Conservation (phyloP, 2,329 filamentous ascomycete genomes). For the Aspergillus tanneri region DNA sequence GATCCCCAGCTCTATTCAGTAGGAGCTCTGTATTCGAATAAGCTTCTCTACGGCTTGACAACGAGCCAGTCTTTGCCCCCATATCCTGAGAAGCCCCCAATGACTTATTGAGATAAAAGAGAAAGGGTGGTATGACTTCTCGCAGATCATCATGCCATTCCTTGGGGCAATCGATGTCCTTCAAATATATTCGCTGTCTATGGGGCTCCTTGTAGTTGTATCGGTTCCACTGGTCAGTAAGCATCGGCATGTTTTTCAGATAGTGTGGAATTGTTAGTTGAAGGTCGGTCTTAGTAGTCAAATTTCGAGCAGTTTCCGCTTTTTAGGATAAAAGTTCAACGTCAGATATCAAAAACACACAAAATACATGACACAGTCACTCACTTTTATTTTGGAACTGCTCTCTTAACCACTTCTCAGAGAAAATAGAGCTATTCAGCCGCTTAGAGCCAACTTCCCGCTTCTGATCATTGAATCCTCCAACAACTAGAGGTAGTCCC, state of each 20-base stretch:
- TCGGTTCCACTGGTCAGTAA: slow-evolving; percentile 77
- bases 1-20: slow-evolving; percentile 74
- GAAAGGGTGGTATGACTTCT: slow-evolving; percentile 71
- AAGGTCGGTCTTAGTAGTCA: slow-evolving; percentile 69
- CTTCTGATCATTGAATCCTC: slow-evolving; percentile 85
- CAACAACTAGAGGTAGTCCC: slow-evolving; percentile 86
- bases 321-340: slow-evolving; percentile 2
- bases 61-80: slow-evolving; percentile 50
- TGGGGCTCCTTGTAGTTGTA: slow-evolving; percentile 75
- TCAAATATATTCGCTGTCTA: slow-evolving; percentile 86
- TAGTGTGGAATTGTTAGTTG: slow-evolving; percentile 89
- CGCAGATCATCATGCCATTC: slow-evolving; percentile 81
- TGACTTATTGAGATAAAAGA: slow-evolving; percentile 88
- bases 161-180: slow-evolving; percentile 91
- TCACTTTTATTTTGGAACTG: slow-evolving; percentile 76
- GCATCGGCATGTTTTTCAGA: slow-evolving; percentile 77
- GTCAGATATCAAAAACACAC: slow-evolving; percentile 14
- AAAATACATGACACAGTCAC: slow-evolving; percentile 25
- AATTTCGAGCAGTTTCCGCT: slow-evolving; percentile 84
- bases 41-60: too few species aligned
- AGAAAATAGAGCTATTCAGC: slow-evolving; percentile 76
- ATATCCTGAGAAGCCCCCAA: slow-evolving; percentile 59
- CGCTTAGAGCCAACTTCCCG: too few species aligned
- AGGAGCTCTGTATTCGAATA: slow-evolving; percentile 51
- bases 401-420: slow-evolving; percentile 72